These are phyloP conservation scores for Pistacia atlantica DNA, from an alignment of 345 rosid genomes.

Conservation along the genomic window DNA sequence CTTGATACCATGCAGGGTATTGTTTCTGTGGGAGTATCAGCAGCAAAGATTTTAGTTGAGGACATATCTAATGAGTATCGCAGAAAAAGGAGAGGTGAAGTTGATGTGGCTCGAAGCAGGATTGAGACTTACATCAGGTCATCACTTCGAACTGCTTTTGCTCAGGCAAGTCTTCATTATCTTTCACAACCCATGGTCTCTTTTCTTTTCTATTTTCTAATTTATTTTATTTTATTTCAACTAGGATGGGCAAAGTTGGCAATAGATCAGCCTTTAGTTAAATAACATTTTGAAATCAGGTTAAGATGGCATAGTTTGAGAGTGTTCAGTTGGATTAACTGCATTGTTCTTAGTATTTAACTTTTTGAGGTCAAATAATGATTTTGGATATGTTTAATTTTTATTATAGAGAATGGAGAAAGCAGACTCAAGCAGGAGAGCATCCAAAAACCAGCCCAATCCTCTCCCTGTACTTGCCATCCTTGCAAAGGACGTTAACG, in stretches of 20 bases:
- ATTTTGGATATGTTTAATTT: slow-evolving; percentile 16
- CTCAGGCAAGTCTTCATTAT: slow-evolving; percentile 74
- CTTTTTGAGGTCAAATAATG: slow-evolving; percentile 3
- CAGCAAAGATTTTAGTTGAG: slow-evolving; percentile 89
- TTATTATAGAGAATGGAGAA: slow-evolving; percentile 88
- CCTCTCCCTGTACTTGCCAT: slow-evolving; percentile 91
- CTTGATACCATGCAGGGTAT: slow-evolving; percentile 80
- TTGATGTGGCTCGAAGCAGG: slow-evolving; percentile 80
- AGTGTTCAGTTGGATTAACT: neutral
- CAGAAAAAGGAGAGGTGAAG: slow-evolving; percentile 80
- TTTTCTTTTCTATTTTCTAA: neutral
- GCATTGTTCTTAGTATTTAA: neutral
- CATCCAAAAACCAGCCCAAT: slow-evolving; percentile 75
- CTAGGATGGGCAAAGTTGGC: slow-evolving; percentile 1
- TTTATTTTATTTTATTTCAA: neutral
- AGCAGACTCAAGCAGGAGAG: slow-evolving; percentile 96
- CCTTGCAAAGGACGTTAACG: slow-evolving; percentile 95
- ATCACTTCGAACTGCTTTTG: slow-evolving; percentile 92
- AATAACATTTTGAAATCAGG: neutral
- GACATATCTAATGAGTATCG: slow-evolving; percentile 96
- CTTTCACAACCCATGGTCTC: neutral
- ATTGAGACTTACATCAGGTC: slow-evolving; percentile 97
- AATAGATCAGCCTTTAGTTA: slow-evolving; percentile 1
- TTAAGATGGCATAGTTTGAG: neutral
- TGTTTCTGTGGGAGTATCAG: slow-evolving; percentile 82